A percentile compares a stretch with the other conserved stretches of the same genome.
phyloP scores from a whole-genome alignment of 208 protist genomes.

The Leishmania mexicana region DNA sequence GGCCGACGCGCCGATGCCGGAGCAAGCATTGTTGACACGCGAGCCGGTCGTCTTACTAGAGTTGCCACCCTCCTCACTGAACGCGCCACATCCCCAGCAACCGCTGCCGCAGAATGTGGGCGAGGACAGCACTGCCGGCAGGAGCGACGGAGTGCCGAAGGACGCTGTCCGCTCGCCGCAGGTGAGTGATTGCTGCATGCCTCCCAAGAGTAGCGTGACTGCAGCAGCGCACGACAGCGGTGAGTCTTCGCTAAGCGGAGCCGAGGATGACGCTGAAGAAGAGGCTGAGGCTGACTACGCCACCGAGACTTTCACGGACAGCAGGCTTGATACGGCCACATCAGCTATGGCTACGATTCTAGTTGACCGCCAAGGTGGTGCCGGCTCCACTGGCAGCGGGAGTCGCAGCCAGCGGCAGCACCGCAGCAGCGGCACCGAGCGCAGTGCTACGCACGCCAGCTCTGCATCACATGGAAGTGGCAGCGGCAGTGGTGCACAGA shows the following conservation, averaged over 20 bases:
- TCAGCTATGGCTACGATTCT: background rate
- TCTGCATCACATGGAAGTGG: constrained; percentile 6
- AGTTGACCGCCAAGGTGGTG: background rate
- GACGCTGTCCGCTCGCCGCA: background rate
- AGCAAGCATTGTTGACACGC: background rate
- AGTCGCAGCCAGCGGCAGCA: constrained; percentile 5
- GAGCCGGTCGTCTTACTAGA: constrained; percentile 1
- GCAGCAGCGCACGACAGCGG: constrained; percentile 2
- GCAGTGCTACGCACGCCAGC: constrained; percentile 1
- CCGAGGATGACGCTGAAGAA: background rate
- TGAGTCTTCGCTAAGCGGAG: background rate
- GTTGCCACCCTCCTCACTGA: background rate
- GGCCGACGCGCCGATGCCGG: background rate
- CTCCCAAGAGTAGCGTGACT: background rate
- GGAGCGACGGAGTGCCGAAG: background rate
- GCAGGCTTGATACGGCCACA: background rate
- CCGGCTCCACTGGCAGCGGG: background rate
- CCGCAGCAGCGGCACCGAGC: constrained; percentile 9
- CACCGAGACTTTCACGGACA: background rate
- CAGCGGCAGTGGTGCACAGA: constrained; percentile 7
- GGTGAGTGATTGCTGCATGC: background rate
- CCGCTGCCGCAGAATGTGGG: background rate
- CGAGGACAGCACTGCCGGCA: background rate
- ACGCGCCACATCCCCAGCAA: background rate
- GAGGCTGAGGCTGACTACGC: background rate